These are phyloP conservation scores for Odontarrhena argentea DNA, from an alignment of 345 rosid species.

Conservation along the genomic window DNA sequence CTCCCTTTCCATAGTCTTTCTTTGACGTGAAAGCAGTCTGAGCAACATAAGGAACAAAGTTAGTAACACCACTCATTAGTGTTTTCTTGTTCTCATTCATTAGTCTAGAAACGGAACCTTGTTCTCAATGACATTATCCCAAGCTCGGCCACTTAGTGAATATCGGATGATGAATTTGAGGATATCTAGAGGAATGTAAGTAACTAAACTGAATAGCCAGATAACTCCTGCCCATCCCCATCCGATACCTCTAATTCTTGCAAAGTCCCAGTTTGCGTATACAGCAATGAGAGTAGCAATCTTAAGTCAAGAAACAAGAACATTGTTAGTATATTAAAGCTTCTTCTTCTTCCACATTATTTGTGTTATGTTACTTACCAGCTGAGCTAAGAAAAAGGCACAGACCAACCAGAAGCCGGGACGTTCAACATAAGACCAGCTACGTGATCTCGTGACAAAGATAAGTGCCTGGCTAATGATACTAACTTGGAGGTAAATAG, in stretches of 20 bases:
- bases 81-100: slow-evolving; percentile 14
- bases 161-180: slow-evolving; percentile 74
- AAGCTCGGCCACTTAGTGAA: slow-evolving; percentile 76
- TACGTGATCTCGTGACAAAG: slow-evolving; percentile 91
- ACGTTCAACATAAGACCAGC: slow-evolving; percentile 89
- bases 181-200: slow-evolving; percentile 76
- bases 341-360: background rate
- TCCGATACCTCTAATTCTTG: slow-evolving; percentile 66
- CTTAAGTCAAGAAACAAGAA: slow-evolving; percentile 42
- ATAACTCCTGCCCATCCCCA: slow-evolving; percentile 98
- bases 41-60: slow-evolving; percentile 18
- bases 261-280: slow-evolving; percentile 73
- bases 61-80: slow-evolving; percentile 1
- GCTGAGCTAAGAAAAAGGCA: slow-evolving; percentile 75
- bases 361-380: slow-evolving; percentile 49
- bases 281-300: slow-evolving; percentile 83
- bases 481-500: slow-evolving; percentile 94
- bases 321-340: slow-evolving; percentile 24
- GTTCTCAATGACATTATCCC: slow-evolving; percentile 77
- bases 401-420: slow-evolving; percentile 70
- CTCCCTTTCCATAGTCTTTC: slow-evolving; percentile 82
- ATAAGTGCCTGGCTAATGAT: slow-evolving; percentile 93
- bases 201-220: slow-evolving; percentile 79
- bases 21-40: slow-evolving; percentile 93
- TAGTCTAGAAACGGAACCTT: slow-evolving; percentile 44